Conservation (phyloP, 2,329 filamentous ascomycete genomes). For the Penicillium psychrosexuale region DNA sequence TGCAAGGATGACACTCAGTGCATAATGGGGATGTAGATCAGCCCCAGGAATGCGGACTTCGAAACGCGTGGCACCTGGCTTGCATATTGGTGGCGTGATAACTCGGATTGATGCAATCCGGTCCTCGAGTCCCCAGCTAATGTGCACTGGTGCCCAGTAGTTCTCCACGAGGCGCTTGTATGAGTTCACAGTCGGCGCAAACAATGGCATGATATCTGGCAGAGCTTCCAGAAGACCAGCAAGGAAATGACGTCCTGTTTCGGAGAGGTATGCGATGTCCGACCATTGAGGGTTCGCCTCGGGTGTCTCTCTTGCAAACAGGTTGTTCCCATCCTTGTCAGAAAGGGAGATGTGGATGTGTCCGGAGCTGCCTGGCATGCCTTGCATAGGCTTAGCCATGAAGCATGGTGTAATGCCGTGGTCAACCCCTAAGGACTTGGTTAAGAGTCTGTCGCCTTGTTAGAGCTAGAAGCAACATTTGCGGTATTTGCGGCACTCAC, state of each 20-base stretch:
- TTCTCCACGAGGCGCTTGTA: slow-evolving; percentile 98
- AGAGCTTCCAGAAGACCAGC: slow-evolving; percentile 83
- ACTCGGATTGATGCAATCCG: slow-evolving; percentile 84
- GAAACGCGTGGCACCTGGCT: slow-evolving; percentile 54
- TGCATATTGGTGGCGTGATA: slow-evolving; percentile 82
- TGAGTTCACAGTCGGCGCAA: slow-evolving; percentile 91
- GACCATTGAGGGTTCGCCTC: slow-evolving; percentile 68
- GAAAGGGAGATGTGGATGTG: slow-evolving; percentile 91
- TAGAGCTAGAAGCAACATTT: not conserved
- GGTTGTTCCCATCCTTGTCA: slow-evolving; percentile 71
- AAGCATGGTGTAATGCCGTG: slow-evolving; percentile 92
- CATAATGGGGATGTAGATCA: slow-evolving; percentile 82
- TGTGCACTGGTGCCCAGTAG: slow-evolving; percentile 95
- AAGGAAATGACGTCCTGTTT: slow-evolving; percentile 88
- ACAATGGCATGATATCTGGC: slow-evolving; percentile 88
- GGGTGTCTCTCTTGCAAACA: slow-evolving; percentile 68
- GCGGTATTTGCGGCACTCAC: slow-evolving; percentile 35
- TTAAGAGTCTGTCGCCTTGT: slow-evolving; percentile 57
- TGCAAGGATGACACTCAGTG: slow-evolving; percentile 80
- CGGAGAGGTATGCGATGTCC: slow-evolving; percentile 75
- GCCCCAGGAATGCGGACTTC: slow-evolving; percentile 53
- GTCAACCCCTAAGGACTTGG: slow-evolving; percentile 79
- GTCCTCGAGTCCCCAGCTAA: slow-evolving; percentile 94
- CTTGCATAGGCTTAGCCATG: slow-evolving; percentile 92
- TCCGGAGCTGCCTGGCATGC: slow-evolving; percentile 86